Evolutionary conservation across 805 yeast genomes (phyloP).

Genomic region (Kodamaea jinghongensis): DNA sequence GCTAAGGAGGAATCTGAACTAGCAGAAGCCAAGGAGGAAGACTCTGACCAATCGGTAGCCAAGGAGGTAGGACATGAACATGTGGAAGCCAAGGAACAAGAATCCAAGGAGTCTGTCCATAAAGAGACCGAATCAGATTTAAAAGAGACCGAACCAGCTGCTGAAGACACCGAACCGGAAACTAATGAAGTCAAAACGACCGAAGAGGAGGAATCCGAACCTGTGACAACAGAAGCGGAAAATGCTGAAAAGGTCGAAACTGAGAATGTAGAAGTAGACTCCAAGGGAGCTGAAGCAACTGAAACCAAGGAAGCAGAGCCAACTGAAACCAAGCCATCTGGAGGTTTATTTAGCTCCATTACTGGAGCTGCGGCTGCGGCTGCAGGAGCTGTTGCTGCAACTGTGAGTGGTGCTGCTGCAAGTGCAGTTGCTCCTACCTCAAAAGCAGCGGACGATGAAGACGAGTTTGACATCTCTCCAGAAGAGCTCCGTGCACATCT

Average conservation of each 20-base stretch:
- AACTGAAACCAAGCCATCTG: slow-evolving; percentile 10
- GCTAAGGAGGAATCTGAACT: too few relatives aligned
- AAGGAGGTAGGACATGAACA: too few relatives aligned
- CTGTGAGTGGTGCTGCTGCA: slow-evolving; percentile 4
- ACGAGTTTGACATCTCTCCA: slow-evolving; percentile 34
- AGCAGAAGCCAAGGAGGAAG: too few relatives aligned
- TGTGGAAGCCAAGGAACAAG: too few relatives aligned
- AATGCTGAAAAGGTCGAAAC: slow-evolving; percentile 6
- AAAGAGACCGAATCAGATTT: too few relatives aligned
- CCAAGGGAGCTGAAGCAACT: too few relatives aligned
- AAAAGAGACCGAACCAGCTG: too few relatives aligned
- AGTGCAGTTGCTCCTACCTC: slow-evolving; percentile 6
- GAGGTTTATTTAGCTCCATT: slow-evolving; percentile 3
- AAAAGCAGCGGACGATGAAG: slow-evolving; percentile 16
- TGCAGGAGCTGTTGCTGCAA: slow-evolving; percentile 5
- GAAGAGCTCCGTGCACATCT: slow-evolving; percentile 43
- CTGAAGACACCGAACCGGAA: too few relatives aligned
- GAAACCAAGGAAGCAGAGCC: slow-evolving; percentile 4
- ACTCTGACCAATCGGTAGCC: too few relatives aligned
- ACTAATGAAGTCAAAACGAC: slow-evolving; percentile 1
- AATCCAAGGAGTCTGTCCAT: too few relatives aligned
- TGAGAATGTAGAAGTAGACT: slow-evolving; percentile 2
- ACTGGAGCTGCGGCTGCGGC: slow-evolving; percentile 7
- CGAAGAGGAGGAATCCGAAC: slow-evolving; percentile 11
- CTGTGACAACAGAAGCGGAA: slow-evolving; percentile 6